Percentiles rank a stretch among this genome's conserved stretches.
These are phyloP conservation scores for Botryotinia convoluta DNA, from an alignment of 2,329 filamentous ascomycete species.

Conservation along the genomic window DNA sequence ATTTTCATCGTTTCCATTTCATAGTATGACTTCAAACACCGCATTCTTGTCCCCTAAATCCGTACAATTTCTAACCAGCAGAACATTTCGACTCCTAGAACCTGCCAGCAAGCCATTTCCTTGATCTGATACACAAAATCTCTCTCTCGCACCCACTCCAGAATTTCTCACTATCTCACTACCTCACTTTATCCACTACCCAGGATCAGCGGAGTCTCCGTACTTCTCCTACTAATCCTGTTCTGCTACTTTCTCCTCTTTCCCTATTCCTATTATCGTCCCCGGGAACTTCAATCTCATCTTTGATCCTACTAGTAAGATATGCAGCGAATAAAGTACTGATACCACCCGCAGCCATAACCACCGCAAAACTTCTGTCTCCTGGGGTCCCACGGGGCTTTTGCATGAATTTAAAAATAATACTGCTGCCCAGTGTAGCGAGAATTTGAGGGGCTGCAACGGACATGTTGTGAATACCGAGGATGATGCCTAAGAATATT, in stretches of 20 bases:
- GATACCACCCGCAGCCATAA: slow-evolving; percentile 78
- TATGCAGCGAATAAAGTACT: slow-evolving; percentile 75
- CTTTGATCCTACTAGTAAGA: slow-evolving; percentile 45
- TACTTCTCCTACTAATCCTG: neutral
- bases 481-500: slow-evolving; percentile 59
- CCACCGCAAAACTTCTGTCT: slow-evolving; percentile 83
- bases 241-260: neutral
- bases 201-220: slow-evolving; percentile 10
- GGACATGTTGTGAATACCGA: slow-evolving; percentile 94
- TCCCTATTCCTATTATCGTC: neutral
- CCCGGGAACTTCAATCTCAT: slow-evolving; percentile 35
- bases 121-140: neutral
- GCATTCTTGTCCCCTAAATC: neutral
- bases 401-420: slow-evolving; percentile 82
- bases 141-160: neutral
- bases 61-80: neutral
- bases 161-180: neutral
- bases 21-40: neutral
- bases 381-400: slow-evolving; percentile 82
- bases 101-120: neutral
- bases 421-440: slow-evolving; percentile 78
- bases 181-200: neutral
- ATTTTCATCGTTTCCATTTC: neutral
- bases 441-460: slow-evolving; percentile 90
- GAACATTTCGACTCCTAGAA: neutral